phyloP scores from a whole-genome alignment of 2,329 filamentous ascomycete genomes.

The Sordariomycetes sp. region DNA sequence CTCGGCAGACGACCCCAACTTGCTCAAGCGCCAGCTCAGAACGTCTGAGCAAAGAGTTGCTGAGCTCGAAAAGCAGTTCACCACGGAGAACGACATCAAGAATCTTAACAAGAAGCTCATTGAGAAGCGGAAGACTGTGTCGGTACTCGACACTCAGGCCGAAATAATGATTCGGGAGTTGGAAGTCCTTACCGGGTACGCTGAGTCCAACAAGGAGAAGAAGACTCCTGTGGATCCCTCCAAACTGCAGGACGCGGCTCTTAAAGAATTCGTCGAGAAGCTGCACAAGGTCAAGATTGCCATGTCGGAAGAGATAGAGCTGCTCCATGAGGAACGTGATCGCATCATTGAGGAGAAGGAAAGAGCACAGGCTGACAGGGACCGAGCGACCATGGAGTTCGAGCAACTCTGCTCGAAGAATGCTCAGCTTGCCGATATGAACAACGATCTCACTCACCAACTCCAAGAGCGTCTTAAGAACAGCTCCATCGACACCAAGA shows the following conservation, averaged over 20 bases:
- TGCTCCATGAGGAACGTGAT: conserved; percentile 63
- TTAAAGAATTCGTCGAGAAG: conserved; percentile 82
- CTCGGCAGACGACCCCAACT: conserved; percentile 54
- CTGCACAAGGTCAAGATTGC: conserved; percentile 51
- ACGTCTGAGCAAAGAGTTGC: conserved; percentile 77
- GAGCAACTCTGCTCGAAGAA: conserved; percentile 94
- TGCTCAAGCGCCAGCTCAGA: conserved; percentile 67
- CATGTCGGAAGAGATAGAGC: conserved; percentile 49
- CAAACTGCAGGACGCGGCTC: conserved; percentile 78
- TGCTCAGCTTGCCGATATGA: conserved; percentile 85
- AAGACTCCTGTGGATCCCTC: conserved; percentile 72
- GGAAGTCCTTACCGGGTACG: conserved; percentile 79
- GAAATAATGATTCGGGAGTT: conserved; percentile 93
- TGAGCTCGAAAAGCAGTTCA: conserved; percentile 76
- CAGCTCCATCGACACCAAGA: conserved; percentile 43
- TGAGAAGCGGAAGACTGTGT: conserved; percentile 93
- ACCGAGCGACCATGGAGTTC: conserved; percentile 90
- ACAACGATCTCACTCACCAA: conserved; percentile 88
- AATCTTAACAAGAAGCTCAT: conserved; percentile 79
- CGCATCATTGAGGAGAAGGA: conserved; percentile 78
- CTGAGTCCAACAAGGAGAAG: conserved; percentile 76
- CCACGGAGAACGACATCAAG: conserved; percentile 54
- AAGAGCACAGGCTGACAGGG: conserved; percentile 73
- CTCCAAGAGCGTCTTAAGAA: conserved; percentile 91
- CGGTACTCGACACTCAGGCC: conserved; percentile 84